Evolutionary conservation across 2,329 filamentous ascomycete genomes (phyloP).

Genomic region (Annulohypoxylon truncatum): DNA sequence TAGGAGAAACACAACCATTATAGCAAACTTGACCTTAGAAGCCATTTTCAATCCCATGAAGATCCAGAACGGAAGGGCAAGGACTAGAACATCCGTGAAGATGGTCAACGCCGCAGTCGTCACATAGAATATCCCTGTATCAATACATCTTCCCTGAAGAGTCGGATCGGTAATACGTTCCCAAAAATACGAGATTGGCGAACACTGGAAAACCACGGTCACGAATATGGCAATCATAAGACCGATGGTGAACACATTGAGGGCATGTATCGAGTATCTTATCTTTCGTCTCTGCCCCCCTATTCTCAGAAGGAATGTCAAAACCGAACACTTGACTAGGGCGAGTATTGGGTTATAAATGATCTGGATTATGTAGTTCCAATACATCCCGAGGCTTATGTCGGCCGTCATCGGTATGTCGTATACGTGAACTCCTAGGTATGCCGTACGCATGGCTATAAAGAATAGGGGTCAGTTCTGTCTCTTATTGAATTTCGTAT

Average conservation of each 20-base stretch:
- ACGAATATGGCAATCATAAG: slow-evolving; percentile 48
- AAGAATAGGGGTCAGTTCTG: slow-evolving; percentile 10
- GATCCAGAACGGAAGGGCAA: slow-evolving; percentile 55
- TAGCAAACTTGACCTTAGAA: slow-evolving; percentile 51
- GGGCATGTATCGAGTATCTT: slow-evolving; percentile 44
- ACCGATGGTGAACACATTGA: slow-evolving; percentile 46
- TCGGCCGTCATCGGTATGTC: slow-evolving; percentile 40
- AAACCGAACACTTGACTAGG: slow-evolving; percentile 50
- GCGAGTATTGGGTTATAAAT: slow-evolving; percentile 50
- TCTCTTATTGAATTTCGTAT: background rate
- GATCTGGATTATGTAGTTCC: slow-evolving; percentile 46
- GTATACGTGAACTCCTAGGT: slow-evolving; percentile 38
- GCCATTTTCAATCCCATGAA: slow-evolving; percentile 56
- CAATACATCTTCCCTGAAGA: slow-evolving; percentile 38
- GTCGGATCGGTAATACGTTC: slow-evolving; percentile 36
- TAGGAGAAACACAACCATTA: slow-evolving; percentile 54
- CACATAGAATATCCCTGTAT: slow-evolving; percentile 38
- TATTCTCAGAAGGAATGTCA: slow-evolving; percentile 49
- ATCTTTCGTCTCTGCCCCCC: slow-evolving; percentile 44
- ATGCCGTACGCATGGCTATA: slow-evolving; percentile 38
- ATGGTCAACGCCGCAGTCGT: slow-evolving; percentile 54
- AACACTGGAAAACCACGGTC: slow-evolving; percentile 49
- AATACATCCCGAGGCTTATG: slow-evolving; percentile 40
- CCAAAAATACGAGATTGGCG: slow-evolving; percentile 45
- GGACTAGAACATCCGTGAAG: slow-evolving; percentile 55